These are phyloP conservation scores for Primulina eburnea DNA, from an alignment of 257 asterid genomes.

Conservation along the genomic window DNA sequence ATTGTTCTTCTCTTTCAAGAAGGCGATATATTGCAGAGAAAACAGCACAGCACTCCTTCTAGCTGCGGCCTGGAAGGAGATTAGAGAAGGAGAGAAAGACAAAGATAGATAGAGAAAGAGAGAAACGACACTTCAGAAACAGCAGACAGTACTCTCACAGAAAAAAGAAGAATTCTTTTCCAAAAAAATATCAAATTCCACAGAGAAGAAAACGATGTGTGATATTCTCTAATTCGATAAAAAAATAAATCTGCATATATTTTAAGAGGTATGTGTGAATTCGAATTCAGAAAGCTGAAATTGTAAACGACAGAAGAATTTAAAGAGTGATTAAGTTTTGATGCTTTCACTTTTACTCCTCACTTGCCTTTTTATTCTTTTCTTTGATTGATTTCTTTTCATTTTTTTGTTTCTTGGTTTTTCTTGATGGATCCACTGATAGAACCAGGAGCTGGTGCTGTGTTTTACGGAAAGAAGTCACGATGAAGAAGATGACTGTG, in stretches of 20 bases:
- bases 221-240: constrained; percentile 55
- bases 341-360: background rate
- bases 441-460: background rate
- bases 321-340: background rate
- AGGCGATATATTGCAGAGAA: constrained; percentile 67
- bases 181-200: constrained; percentile 39
- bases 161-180: constrained; percentile 17
- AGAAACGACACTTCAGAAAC: constrained; percentile 53
- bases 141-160: constrained; percentile 36
- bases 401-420: constrained; percentile 7
- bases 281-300: constrained; percentile 18
- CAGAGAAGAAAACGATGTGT: constrained; percentile 82
- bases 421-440: background rate
- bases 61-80: constrained; percentile 32
- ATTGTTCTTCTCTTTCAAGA: constrained; percentile 45
- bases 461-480: constrained; percentile 17
- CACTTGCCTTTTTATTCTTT: background rate
- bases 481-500: constrained; percentile 38
- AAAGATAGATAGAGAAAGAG: constrained; percentile 25
- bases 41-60: constrained; percentile 34
- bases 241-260: constrained; percentile 42
- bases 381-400: background rate
- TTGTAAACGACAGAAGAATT: no score
- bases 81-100: constrained; percentile 28
- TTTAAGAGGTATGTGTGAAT: constrained; percentile 58